Conservation (phyloP, 768 basidiomycete genomes). For the Russula brevipes region DNA sequence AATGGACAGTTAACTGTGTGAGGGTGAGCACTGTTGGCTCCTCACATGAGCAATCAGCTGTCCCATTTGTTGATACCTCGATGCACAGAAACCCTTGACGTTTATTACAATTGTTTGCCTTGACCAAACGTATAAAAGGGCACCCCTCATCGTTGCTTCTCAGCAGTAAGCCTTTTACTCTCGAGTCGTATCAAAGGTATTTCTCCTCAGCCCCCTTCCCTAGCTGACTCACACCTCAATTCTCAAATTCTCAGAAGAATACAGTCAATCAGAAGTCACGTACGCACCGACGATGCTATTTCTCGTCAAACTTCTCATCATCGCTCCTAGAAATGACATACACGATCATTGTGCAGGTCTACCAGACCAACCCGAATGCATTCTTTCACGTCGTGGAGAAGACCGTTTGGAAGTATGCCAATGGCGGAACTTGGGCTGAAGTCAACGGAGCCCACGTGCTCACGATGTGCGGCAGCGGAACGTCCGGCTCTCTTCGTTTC, state of each 20-base stretch:
- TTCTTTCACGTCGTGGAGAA: constrained; percentile 35
- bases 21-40: neutral
- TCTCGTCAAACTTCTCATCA: neutral
- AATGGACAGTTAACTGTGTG: neutral
- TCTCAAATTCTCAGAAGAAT: neutral
- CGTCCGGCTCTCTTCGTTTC: constrained; percentile 38
- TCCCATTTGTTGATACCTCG: neutral
- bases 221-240: neutral
- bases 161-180: neutral
- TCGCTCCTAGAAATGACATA: neutral
- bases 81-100: neutral
- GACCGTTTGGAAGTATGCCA: constrained; percentile 34
- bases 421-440: constrained; percentile 34
- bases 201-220: neutral
- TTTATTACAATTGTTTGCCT: neutral
- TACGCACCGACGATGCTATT: neutral
- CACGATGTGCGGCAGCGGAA: constrained; percentile 38
- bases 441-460: constrained; percentile 28
- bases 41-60: neutral
- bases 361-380: neutral
- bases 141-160: neutral
- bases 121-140: neutral
- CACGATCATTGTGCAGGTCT: neutral
- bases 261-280: neutral
- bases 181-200: constrained; percentile 1